These are phyloP conservation scores for Microcera coccophila DNA, from an alignment of 2,329 filamentous ascomycete species.

Conservation along the genomic window DNA sequence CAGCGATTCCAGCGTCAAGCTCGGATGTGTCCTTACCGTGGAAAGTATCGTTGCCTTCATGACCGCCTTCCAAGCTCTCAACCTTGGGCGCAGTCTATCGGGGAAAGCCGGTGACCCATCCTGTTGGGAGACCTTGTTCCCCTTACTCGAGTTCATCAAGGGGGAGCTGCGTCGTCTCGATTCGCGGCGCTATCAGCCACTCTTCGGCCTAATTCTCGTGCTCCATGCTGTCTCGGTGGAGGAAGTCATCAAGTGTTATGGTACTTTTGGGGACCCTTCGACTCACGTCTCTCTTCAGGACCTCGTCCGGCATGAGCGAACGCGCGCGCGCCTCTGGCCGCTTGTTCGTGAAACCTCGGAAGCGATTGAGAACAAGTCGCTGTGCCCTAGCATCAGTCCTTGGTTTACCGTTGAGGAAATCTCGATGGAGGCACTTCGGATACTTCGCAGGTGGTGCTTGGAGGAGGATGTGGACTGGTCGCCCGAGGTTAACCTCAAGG, in stretches of 20 bases:
- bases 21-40: constrained; percentile 42
- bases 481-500: constrained; percentile 35
- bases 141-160: constrained; percentile 41
- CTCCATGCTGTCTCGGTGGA: constrained; percentile 44
- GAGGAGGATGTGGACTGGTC: constrained; percentile 45
- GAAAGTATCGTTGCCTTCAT: constrained; percentile 53
- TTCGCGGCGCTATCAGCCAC: constrained; percentile 34
- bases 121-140: constrained; percentile 44
- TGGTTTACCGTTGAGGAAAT: constrained; percentile 46
- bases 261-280: constrained; percentile 18
- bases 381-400: constrained; percentile 33
- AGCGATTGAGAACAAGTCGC: constrained; percentile 16
- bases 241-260: constrained; percentile 40
- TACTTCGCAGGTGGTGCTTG: constrained; percentile 43
- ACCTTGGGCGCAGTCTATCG: constrained; percentile 42
- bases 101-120: constrained; percentile 40
- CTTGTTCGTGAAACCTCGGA: background rate
- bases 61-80: constrained; percentile 49
- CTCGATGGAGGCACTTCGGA: constrained; percentile 32
- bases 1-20: constrained; percentile 36
- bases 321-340: constrained; percentile 14
- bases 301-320: constrained; percentile 26
- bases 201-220: constrained; percentile 41
- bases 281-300: constrained; percentile 14
- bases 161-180: constrained; percentile 36